Evolutionary conservation across 768 basidiomycete species (phyloP).

Genomic region (Rossbeevera mucosa): DNA sequence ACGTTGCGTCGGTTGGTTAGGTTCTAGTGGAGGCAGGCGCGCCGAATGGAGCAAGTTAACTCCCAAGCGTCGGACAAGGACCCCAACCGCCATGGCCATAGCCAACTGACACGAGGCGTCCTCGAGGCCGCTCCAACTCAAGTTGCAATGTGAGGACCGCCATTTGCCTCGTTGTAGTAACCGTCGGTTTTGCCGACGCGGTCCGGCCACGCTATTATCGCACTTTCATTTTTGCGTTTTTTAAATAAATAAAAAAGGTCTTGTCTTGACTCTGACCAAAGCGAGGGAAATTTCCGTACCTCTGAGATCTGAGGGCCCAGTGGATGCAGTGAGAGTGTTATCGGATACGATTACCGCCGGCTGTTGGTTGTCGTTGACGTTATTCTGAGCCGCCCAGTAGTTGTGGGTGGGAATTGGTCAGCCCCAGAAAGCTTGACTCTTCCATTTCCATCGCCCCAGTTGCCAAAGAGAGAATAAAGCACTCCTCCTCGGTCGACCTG

Average conservation of each 20-base stretch:
- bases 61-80: slow-evolving; percentile 13
- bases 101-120: slow-evolving; percentile 20
- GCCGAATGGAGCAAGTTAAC: slow-evolving; percentile 10
- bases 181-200: slow-evolving; percentile 13
- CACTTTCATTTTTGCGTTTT: slow-evolving; percentile 5
- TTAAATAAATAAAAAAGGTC: neutral
- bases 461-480: slow-evolving; percentile 37
- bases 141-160: slow-evolving; percentile 5
- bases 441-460: slow-evolving; percentile 30
- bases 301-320: no score
- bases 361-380: neutral
- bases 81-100: no score
- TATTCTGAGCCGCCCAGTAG: slow-evolving; percentile 12
- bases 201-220: slow-evolving; percentile 15
- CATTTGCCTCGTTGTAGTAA: slow-evolving; percentile 9
- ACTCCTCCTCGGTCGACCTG: slow-evolving; percentile 19
- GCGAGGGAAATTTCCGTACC: slow-evolving; percentile 4
- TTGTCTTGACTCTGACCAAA: neutral
- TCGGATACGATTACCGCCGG: no score
- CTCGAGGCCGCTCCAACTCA: slow-evolving; percentile 18
- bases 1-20: neutral
- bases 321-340: neutral
- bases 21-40: neutral
- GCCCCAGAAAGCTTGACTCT: slow-evolving; percentile 23
- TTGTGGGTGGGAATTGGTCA: slow-evolving; percentile 28